Percentiles rank a stretch among this genome's conserved stretches.
phyloP scores from a whole-genome alignment of 2,329 filamentous ascomycete genomes.

The Pseudogymnoascus sp. region DNA sequence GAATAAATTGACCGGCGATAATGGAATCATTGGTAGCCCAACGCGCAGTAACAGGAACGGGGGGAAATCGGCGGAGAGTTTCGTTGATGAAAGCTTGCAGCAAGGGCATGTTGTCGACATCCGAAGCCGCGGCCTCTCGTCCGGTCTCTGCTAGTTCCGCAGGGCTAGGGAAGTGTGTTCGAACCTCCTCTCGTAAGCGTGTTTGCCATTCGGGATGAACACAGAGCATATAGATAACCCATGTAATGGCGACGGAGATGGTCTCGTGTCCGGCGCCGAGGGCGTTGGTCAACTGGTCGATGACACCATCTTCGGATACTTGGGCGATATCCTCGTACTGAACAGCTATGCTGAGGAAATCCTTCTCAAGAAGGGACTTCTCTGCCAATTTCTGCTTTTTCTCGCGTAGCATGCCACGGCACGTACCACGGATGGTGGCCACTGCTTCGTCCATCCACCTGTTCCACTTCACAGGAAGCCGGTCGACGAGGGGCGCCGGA shows the following conservation, averaged over 20 bases:
- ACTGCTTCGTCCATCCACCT: slow-evolving; percentile 50
- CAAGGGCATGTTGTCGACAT: slow-evolving; percentile 70
- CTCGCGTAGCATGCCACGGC: slow-evolving; percentile 58
- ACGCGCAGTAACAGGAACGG: slow-evolving; percentile 62
- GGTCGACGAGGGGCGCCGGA: slow-evolving; percentile 51
- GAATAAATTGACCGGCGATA: slow-evolving; percentile 58
- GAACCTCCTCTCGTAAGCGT: slow-evolving; percentile 61
- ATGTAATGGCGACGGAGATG: slow-evolving; percentile 65
- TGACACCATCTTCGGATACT: slow-evolving; percentile 64
- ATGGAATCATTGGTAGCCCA: slow-evolving; percentile 56
- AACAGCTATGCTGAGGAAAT: slow-evolving; percentile 76
- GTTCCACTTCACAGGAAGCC: slow-evolving; percentile 65
- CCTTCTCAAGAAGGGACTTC: slow-evolving; percentile 47
- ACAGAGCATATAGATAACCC: slow-evolving; percentile 65
- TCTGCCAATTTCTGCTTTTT: slow-evolving; percentile 56
- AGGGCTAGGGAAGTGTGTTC: slow-evolving; percentile 46
- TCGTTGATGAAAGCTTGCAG: slow-evolving; percentile 74
- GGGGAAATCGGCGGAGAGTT: slow-evolving; percentile 63
- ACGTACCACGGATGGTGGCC: slow-evolving; percentile 55
- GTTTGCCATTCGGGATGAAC: slow-evolving; percentile 57
- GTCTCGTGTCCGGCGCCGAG: slow-evolving; percentile 77
- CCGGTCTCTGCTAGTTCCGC: slow-evolving; percentile 28
- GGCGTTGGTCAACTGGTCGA: slow-evolving; percentile 87
- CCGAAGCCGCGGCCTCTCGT: slow-evolving; percentile 40
- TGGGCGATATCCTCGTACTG: slow-evolving; percentile 59